Evolutionary conservation across 192 early-diverging fungal species (phyloP), one percentile per base, ranked within the genome.

Genomic region (Allomyces macrogynus): DNA sequence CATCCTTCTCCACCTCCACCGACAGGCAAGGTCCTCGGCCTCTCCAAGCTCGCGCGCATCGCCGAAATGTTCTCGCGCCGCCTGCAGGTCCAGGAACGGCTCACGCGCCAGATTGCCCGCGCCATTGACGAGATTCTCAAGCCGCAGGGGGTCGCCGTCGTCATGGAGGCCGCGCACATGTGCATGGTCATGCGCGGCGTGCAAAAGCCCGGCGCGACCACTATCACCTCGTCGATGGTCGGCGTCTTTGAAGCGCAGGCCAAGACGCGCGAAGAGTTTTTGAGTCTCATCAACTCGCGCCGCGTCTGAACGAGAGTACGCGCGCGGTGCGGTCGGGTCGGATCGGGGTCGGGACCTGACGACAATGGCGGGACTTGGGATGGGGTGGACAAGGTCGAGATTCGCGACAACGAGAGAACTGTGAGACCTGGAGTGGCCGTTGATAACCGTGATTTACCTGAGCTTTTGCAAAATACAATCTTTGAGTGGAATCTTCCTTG

Each of bases 181-280:
- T 96, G 93, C 77, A 96, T 96, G 93, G 87, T 89, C 23, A 94
- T 94, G 93, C 82, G 94, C 20, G 94, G 94, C 20, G 94, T 95
- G 24, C 85, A 97, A 70, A 99, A 99, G 78, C 89, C 93, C 7
- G 90, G 93, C n/a, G 88, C 86, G 69, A 79, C 78, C 65, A 99
- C 96, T 22, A 84, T 95, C 25, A 99, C 96, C 23, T 87, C 84
- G 65, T 92, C 86, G 67, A 99, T 96, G 91, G 77, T 96, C 63
- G 96, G 96, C 64, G 80, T 82, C 43, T 99, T 99, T 78, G 76
- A 92, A 49, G 78, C 89, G 26, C 85, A 92, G 60, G 87, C 84
- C 60, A 89, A 89, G 78, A 96, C 93, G 23, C 78, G 95, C 61
- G 94, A 99, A 65, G 96, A 99, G 74, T 99, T 96, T 77, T 77